Base-by-base conservation (phyloP, 176 grass and related monocot species). In the Rhipidocladum racemiflorum region DNA sequence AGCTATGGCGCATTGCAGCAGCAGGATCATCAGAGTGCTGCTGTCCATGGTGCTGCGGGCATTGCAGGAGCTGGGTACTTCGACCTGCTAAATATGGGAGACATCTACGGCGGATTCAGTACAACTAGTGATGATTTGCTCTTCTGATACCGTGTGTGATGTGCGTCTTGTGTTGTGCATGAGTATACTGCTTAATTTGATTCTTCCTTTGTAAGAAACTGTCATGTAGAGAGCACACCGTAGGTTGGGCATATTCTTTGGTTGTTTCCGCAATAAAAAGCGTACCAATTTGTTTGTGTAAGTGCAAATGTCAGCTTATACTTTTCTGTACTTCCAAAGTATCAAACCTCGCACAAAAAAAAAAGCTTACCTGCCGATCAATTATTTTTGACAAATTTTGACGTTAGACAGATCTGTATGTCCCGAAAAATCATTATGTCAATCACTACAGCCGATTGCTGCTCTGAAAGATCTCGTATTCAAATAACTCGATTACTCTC, bases 11-110 rank as follows among this genome's bases (percentile, higher is more conserved):
- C 55, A 17, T 68, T 88, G 55, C 76, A 81, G 44, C n/a, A 84
- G 61, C 72, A 86, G 27, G 68, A 84, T 14, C 62, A 81, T 13
- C 83, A 89, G 24, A 20, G 75, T 60, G 9, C 75, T 2, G 35
- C 53, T 43, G 25, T 12, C 14, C 17, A 42, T 14, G 32, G 74
- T 13, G 40, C 51, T 8, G 30, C 15, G 7, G 35, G 79, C 6
- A 74, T 85, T 10, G 80, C 81, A 13, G 91, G 85, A 25, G 78
- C 46, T 8, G 88, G 91, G 1, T 85, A 93, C 80, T 97, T 93
- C 29, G 93, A 93, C 77, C 82, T 97, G 65, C 83, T 97, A 18
- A 93, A 88, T 8, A 76, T 93, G 88, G 91, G 85, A 17, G 94
- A 93, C 61, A 87, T 78, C 72, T 87, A 84, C 68, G 88, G 90